Conservation (phyloP, 345 rosid species). For the Populus euphratica region DNA sequence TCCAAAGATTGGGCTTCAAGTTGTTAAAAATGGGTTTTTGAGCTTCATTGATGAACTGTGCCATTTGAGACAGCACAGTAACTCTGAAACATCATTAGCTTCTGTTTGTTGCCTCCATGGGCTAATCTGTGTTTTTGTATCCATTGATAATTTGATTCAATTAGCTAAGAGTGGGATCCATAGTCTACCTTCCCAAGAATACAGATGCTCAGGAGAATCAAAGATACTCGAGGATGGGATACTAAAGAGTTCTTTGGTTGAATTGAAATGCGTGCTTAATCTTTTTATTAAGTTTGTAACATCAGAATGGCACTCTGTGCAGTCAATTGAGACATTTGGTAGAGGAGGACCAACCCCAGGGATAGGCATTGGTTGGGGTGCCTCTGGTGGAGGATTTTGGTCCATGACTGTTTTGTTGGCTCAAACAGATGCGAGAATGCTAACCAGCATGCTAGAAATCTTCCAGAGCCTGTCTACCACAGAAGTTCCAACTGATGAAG, state of each 20-base stretch:
- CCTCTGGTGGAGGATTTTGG: slow-evolving; percentile 88
- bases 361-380: slow-evolving; percentile 90
- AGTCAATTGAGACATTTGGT: slow-evolving; percentile 67
- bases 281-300: slow-evolving; percentile 44
- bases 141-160: slow-evolving; percentile 53
- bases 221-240: slow-evolving; percentile 62
- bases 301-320: slow-evolving; percentile 57
- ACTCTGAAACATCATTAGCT: slow-evolving; percentile 55
- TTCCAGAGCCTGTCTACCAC: slow-evolving; percentile 26
- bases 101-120: slow-evolving; percentile 71
- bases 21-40: slow-evolving; percentile 56
- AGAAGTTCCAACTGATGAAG: slow-evolving; percentile 28
- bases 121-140: slow-evolving; percentile 40
- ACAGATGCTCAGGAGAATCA: slow-evolving; percentile 46
- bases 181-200: slow-evolving; percentile 31
- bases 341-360: slow-evolving; percentile 97
- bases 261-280: slow-evolving; percentile 42
- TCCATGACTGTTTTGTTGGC: slow-evolving; percentile 55
- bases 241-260: slow-evolving; percentile 44
- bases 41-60: slow-evolving; percentile 53
- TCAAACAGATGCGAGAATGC: slow-evolving; percentile 61
- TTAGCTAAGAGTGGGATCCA: slow-evolving; percentile 43
- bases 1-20: slow-evolving; percentile 75
- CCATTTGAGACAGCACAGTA: slow-evolving; percentile 44
- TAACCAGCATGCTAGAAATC: slow-evolving; percentile 49